Conservation (phyloP, 1,284 basidiomycete species). For the Neolentinus lepideus region DNA sequence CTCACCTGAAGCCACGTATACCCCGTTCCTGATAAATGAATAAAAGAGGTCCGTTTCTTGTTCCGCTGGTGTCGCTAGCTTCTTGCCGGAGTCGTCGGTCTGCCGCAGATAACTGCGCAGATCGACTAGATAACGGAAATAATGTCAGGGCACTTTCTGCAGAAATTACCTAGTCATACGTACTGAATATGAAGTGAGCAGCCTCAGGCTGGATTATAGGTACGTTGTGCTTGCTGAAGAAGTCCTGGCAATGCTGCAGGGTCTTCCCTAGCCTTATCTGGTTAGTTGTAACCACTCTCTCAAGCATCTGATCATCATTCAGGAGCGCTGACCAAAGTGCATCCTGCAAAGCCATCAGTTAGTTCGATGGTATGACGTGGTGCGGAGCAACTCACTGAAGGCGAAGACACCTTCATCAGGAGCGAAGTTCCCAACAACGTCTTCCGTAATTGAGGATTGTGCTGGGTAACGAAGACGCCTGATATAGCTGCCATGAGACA, state of each 20-base stretch:
- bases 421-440: not conserved
- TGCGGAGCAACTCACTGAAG: not conserved
- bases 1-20: conserved; percentile 2
- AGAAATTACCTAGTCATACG: not conserved
- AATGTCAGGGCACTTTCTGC: too few relatives aligned
- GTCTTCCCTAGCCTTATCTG: not conserved
- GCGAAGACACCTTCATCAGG: not conserved
- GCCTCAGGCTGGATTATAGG: not conserved
- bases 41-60: conserved; percentile 1
- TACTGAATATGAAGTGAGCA: conserved; percentile 1
- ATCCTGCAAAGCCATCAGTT: not conserved
- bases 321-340: conserved; percentile 1
- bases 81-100: not conserved
- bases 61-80: not conserved
- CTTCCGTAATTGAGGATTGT: conserved; percentile 1
- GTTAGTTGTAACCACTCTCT: not conserved
- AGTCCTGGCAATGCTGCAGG: not conserved
- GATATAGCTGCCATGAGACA: not conserved
- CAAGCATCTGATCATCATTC: conserved; percentile 1
- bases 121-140: too few relatives aligned
- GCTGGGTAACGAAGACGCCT: conserved; percentile 2
- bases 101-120: not conserved
- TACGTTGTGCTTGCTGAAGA: not conserved
- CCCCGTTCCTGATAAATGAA: not conserved
- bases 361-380: not conserved